Base-by-base conservation (phyloP, 805 yeast genomes). In the Scheffersomyces lignosus region DNA sequence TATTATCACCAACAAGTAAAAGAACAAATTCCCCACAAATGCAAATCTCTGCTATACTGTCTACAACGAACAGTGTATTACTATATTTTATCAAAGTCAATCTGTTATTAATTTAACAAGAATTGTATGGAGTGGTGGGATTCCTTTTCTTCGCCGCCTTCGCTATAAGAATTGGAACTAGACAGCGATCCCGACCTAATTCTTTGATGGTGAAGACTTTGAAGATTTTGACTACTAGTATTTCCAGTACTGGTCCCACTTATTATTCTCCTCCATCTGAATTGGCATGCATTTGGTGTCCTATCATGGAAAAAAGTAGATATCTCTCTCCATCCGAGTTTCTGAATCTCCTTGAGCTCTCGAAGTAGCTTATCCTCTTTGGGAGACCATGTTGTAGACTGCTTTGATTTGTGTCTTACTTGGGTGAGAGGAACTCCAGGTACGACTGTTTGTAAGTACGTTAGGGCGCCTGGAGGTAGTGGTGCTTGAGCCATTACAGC, bases 301-400 rank as follows among this genome's bases (percentile, higher is more conserved):
- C 96, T 68, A 56, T 83, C 83, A 29, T 78, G 73, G 59, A 87
- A 87, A 52, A 83, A 85, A 23, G 81, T 73, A 1, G 93, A 82
- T 34, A 87, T 87, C 47, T 87, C 95, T 58, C 87, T 80, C 96
- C 96, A 87, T 1, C 96, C 96, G 48, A 87, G 71, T 56, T 84
- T 85, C 56, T 81, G 86, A 43, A 80, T 80, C 57, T 87, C 96
- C 60, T 87, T 87, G 52, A 87, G 70, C 50, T 83, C 86, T 35
- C 93, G 73, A 34, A 86, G 62, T 18, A 85, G 54, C 36, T 78
- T 63, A 52, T 86, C 95, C 52, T 86, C 95, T 47, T 80, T 78
- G 1, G 87, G 82, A 33, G 86, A 83, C 95, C 95, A 86, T 1
- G 91, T 70, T 6, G 67, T 63, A 6, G 60, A 56, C 28, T 56